Conservation (phyloP, 129 eudicot genomes). For the Flaveria trinervia region DNA sequence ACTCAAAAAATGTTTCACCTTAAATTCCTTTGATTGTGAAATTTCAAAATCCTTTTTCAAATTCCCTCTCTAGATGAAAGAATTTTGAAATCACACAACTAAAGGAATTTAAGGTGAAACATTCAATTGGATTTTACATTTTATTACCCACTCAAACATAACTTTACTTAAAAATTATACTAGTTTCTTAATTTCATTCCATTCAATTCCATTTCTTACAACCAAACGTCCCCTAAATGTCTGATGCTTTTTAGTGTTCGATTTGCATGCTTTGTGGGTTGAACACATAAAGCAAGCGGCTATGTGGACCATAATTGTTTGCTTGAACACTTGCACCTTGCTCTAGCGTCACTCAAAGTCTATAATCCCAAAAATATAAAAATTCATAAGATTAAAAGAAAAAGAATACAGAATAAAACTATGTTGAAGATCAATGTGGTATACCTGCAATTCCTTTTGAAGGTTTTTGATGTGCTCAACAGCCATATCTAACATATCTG, state of each 20-base stretch:
- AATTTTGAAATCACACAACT: no score
- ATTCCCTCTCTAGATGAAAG: no score
- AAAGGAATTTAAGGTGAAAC: no score
- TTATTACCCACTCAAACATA: no score
- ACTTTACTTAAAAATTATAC: no score
- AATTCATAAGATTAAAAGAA: constrained; percentile 6
- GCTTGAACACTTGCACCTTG: constrained; percentile 65
- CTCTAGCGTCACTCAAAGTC: constrained; percentile 58
- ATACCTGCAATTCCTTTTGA: constrained; percentile 78
- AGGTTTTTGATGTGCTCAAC: constrained; percentile 92
- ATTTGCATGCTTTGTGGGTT: constrained; percentile 13
- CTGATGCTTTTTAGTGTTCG: constrained; percentile 1
- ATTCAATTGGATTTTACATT: no score
- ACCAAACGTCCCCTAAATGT: no score
- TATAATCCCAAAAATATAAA: constrained; percentile 18
- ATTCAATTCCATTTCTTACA: no score
- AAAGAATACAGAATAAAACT: not conserved
- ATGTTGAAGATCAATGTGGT: not conserved
- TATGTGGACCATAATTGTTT: constrained; percentile 31
- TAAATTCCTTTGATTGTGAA: no score
- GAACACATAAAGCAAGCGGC: constrained; percentile 23
- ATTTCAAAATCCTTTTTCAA: no score
- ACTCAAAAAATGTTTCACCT: no score
- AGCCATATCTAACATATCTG: constrained; percentile 95
- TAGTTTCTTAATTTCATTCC: no score